Conservation (phyloP, 2,329 filamentous ascomycete species). For the Metarhizium sp. region DNA sequence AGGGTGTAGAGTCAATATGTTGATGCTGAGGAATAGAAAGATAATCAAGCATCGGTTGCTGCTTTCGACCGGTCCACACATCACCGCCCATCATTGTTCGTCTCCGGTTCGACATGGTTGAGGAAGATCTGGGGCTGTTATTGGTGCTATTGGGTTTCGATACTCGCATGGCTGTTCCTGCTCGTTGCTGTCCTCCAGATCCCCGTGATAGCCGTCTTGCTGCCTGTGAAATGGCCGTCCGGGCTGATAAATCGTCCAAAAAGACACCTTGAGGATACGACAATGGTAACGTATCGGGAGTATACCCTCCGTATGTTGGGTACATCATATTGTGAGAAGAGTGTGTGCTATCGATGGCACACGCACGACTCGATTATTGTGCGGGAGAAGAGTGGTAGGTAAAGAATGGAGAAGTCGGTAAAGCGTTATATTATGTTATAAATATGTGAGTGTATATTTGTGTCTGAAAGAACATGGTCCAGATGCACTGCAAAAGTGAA, state of each 20-base stretch:
- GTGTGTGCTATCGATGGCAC: too few relatives aligned
- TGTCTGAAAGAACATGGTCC: background rate
- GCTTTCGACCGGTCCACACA: conserved; percentile 32
- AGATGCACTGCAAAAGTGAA: background rate
- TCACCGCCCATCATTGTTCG: conserved; percentile 46
- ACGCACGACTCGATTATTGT: background rate
- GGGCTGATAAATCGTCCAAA: conserved; percentile 42
- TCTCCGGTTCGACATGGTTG: conserved; percentile 38
- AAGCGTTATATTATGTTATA: background rate
- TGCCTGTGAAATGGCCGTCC: conserved; percentile 38
- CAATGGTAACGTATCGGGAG: conserved; percentile 16
- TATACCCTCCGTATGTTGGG: conserved; percentile 15
- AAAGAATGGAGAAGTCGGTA: background rate
- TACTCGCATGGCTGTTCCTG: conserved; percentile 46
- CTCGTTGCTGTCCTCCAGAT: conserved; percentile 41
- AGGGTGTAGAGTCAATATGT: background rate
- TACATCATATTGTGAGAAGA: conserved; percentile 18
- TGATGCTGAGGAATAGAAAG: conserved; percentile 10
- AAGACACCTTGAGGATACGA: conserved; percentile 28
- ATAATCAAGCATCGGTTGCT: conserved; percentile 35
- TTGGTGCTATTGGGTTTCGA: conserved; percentile 57
- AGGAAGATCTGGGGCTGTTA: conserved; percentile 52
- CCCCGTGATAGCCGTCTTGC: conserved; percentile 38
- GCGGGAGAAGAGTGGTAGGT: background rate
- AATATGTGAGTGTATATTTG: background rate